These are phyloP conservation scores for Paramyrothecium roridum DNA, from an alignment of 2,329 filamentous ascomycete genomes.

Conservation along the genomic window DNA sequence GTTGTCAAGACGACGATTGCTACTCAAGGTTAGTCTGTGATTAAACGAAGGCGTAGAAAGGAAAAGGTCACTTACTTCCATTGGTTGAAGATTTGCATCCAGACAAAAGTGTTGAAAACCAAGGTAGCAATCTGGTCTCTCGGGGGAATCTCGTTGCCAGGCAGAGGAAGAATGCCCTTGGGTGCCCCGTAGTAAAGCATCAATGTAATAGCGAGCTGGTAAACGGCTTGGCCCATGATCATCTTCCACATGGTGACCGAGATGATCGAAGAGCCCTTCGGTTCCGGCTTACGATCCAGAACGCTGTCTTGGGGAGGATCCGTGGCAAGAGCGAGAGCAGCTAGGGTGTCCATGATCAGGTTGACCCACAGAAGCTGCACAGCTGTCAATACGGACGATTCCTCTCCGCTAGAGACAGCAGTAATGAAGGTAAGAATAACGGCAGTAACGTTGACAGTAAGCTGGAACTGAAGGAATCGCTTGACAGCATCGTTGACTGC, in stretches of 20 bases:
- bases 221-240: conserved; percentile 90
- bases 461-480: conserved; percentile 73
- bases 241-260: conserved; percentile 98
- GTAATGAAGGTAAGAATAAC: conserved; percentile 86
- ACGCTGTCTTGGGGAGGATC: conserved; percentile 84
- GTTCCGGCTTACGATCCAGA: conserved; percentile 69
- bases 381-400: conserved; percentile 76
- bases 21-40: conserved; percentile 25
- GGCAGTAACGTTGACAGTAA: conserved; percentile 89
- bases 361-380: conserved; percentile 96
- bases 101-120: conserved; percentile 97
- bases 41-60: not conserved
- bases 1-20: conserved; percentile 90
- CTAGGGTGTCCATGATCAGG: conserved; percentile 95
- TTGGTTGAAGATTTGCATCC: conserved; percentile 99
- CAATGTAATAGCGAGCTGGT: conserved; percentile 78
- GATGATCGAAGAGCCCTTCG: conserved; percentile 60
- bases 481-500: conserved; percentile 76
- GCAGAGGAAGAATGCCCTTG: conserved; percentile 28
- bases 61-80: conserved; percentile 70
- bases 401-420: conserved; percentile 66
- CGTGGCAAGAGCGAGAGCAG: conserved; percentile 82
- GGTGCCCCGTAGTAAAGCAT: conserved; percentile 74
- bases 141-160: conserved; percentile 46
- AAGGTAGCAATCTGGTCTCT: conserved; percentile 65